Conservation (phyloP, 1,284 basidiomycete species). For the Ustilago vetiveriae region DNA sequence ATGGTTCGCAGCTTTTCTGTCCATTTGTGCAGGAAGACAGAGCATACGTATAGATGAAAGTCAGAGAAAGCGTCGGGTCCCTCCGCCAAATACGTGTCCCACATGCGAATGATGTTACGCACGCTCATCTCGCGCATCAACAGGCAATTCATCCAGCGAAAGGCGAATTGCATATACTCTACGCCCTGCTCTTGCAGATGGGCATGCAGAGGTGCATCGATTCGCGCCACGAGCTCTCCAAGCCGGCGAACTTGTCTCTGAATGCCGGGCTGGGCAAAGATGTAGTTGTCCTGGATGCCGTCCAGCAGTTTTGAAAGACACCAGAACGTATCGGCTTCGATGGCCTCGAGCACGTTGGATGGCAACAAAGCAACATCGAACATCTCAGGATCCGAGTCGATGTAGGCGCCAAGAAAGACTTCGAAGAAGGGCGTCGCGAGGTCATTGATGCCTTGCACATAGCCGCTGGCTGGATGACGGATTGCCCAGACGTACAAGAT, state of each 20-base stretch:
- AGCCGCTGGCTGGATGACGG: slow-evolving; percentile 65
- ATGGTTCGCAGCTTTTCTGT: slow-evolving; percentile 56
- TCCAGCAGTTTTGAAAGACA: slow-evolving; percentile 65
- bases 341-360: slow-evolving; percentile 51
- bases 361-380: slow-evolving; percentile 62
- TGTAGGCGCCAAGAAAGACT: slow-evolving; percentile 64
- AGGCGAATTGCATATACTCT: slow-evolving; percentile 67
- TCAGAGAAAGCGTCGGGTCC: slow-evolving; percentile 65
- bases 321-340: slow-evolving; percentile 67
- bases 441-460: slow-evolving; percentile 67
- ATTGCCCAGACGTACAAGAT: slow-evolving; percentile 67
- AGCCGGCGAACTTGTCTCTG: slow-evolving; percentile 62
- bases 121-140: slow-evolving; percentile 68
- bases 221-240: slow-evolving; percentile 60
- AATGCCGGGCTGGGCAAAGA: slow-evolving; percentile 65
- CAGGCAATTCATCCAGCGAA: slow-evolving; percentile 67
- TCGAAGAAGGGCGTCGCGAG: slow-evolving; percentile 67
- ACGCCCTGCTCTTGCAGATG: slow-evolving; percentile 63
- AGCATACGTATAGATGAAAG: slow-evolving; percentile 66
- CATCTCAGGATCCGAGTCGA: slow-evolving; percentile 59
- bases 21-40: slow-evolving; percentile 65
- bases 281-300: slow-evolving; percentile 67
- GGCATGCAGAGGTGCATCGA: slow-evolving; percentile 63
- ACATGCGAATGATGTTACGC: slow-evolving; percentile 64
- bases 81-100: slow-evolving; percentile 67